phyloP scores from a whole-genome alignment of 257 asterid genomes.

The Penstemon newberryi region DNA sequence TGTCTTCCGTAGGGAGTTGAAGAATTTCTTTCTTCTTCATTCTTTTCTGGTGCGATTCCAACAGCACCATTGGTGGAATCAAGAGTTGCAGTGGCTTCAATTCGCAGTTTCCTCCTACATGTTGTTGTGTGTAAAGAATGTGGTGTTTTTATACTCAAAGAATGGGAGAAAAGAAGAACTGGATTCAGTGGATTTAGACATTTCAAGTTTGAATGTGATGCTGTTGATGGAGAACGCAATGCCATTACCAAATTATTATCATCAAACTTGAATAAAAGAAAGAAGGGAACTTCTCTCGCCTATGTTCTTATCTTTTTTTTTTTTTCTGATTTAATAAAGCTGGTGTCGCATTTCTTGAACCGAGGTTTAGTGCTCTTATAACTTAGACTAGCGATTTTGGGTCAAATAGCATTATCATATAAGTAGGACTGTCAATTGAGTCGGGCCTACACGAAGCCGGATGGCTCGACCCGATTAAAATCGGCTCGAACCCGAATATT shows the following conservation, averaged over 20 bases:
- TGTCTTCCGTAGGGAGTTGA: slow-evolving; percentile 61
- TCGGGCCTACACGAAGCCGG: no score
- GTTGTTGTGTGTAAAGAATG: no score
- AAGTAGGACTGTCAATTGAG: no score
- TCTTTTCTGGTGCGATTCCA: slow-evolving; percentile 24
- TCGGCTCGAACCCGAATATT: no score
- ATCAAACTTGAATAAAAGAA: slow-evolving; percentile 8
- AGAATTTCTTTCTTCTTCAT: slow-evolving; percentile 24
- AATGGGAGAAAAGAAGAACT: slow-evolving; percentile 7
- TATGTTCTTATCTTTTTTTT: slow-evolving; percentile 30
- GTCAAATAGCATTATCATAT: no score
- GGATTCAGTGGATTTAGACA: slow-evolving; percentile 35
- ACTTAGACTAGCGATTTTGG: no score
- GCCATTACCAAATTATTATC: slow-evolving; percentile 32
- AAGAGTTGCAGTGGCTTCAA: slow-evolving; percentile 53
- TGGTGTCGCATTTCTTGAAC: no score
- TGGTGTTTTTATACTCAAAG: no score
- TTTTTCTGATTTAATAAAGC: no score
- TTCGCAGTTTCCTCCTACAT: no score
- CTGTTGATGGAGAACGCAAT: slow-evolving; percentile 32
- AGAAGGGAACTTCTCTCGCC: neutral
- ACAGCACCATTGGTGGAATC: slow-evolving; percentile 68
- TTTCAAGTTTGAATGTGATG: slow-evolving; percentile 24
- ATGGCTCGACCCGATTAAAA: no score
- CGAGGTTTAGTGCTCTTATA: no score